Percentiles rank a stretch among this genome's conserved stretches.
Conservation (phyloP, 495 filamentous ascomycete species). For the Lasiosphaeria ovina region DNA sequence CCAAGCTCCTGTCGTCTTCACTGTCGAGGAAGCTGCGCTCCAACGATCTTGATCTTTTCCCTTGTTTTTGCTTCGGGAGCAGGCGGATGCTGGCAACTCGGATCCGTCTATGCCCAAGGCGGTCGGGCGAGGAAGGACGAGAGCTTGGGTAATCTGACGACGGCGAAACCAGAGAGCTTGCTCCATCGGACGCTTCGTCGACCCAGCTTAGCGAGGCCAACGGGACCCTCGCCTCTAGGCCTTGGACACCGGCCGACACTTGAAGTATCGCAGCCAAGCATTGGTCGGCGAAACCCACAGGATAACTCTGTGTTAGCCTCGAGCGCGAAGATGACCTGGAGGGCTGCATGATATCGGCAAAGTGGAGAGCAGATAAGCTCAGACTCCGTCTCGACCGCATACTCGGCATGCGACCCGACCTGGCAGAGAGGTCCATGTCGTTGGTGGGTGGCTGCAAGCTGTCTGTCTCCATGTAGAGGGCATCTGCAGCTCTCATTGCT, state of each 20-base stretch:
- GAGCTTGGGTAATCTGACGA: neutral
- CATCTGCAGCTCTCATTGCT: conserved; percentile 52
- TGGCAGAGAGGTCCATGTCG: conserved; percentile 37
- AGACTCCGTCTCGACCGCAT: conserved; percentile 28
- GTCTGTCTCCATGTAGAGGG: conserved; percentile 47
- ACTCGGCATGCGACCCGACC: conserved; percentile 16
- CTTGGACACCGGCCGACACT: neutral
- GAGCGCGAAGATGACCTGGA: conserved; percentile 17
- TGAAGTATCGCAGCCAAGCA: neutral
- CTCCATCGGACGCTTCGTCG: conserved; percentile 15
- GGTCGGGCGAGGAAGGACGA: neutral
- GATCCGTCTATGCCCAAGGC: neutral
- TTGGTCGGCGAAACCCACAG: conserved; percentile 8
- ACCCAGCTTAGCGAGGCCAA: conserved; percentile 18
- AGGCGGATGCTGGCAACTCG: neutral
- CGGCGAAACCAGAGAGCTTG: neutral
- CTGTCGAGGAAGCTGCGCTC: conserved; percentile 1
- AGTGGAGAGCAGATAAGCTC: conserved; percentile 33
- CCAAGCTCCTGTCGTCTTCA: conserved; percentile 1
- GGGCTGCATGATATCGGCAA: conserved; percentile 10
- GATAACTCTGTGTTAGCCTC: conserved; percentile 29
- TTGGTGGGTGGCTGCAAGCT: conserved; percentile 36
- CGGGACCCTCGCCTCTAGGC: conserved; percentile 10
- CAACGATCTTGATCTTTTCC: neutral
- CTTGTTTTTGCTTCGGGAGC: neutral